Base-by-base conservation (phyloP, 192 early-diverging fungal species). In the Linnemannia exigua region DNA sequence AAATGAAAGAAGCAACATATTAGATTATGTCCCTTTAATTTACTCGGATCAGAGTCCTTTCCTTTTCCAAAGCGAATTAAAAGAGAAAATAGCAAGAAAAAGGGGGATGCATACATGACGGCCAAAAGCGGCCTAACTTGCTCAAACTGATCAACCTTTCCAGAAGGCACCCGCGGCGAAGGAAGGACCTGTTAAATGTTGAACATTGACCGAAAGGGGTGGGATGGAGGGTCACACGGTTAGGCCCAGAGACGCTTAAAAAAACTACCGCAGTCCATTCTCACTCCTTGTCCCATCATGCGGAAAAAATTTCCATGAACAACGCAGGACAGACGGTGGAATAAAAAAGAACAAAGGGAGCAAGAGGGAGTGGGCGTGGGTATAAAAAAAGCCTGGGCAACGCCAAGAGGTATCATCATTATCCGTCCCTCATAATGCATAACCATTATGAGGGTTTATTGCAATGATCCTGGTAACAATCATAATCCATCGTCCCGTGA, bases 71-170 rank as follows among this genome's bases (percentile, higher is more conserved):
- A 28, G 58, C 20, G 25, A 17, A 61, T 37, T 20, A 69, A 47
- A 20, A 15, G 7, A 1, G 73, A 22, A 31, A 68, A 72, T 15
- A 77, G 12, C 47, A 41, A 73, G 36, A 4, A 41, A n/a, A 77
- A 36, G 7, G 9, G 31, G 47, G 5, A 46, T 38, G 20, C 87
- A 83, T 88, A 92, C 91, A 90, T 75, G 70, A 90, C 44, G 28
- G 90, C 88, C 48, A 91, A 74, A 17, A 93, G 76, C 17, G 92
- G 92, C 1, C 91, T 89, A 76, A 74, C 33, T 28, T 91, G 80
- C 61, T 80, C 81, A 47, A 73, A 88, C 47, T 74, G 75, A 70
- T 87, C 80, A 47, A 51, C n/a, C 61, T 88, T 83, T 82, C 84
- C 70, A n/a, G 47, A 16, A 25, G 78, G 54, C 51, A 88, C 67